Conservation (phyloP, 2,329 filamentous ascomycete species). For the Curvularia hawaiiensis region DNA sequence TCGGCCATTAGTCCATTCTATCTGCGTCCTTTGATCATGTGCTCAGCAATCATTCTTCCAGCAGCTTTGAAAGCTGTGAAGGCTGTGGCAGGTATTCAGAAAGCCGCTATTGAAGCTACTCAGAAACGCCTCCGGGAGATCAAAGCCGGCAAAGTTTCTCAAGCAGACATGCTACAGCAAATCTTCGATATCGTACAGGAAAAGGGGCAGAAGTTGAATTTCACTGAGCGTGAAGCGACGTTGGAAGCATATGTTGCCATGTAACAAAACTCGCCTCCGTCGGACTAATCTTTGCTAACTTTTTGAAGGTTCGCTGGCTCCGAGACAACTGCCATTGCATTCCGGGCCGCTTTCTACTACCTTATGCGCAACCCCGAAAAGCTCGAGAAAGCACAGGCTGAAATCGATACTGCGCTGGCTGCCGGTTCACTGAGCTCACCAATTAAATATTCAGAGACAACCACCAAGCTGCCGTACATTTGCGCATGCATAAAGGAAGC, state of each 20-base stretch:
- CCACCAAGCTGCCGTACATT: slow-evolving; percentile 45
- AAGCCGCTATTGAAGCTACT: slow-evolving; percentile 17
- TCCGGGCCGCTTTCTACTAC: slow-evolving; percentile 47
- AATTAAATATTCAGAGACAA: slow-evolving; percentile 20
- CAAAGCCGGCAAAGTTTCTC: slow-evolving; percentile 10
- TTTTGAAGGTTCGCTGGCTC: slow-evolving; percentile 36
- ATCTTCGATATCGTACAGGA: slow-evolving; percentile 36
- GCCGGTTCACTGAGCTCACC: slow-evolving; percentile 12
- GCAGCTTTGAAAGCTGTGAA: slow-evolving; percentile 28
- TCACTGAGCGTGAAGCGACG: slow-evolving; percentile 32
- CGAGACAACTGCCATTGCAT: slow-evolving; percentile 44
- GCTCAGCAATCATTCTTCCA: slow-evolving; percentile 16
- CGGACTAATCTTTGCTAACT: background rate
- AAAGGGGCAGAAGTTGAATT: slow-evolving; percentile 42
- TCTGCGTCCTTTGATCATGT: slow-evolving; percentile 15
- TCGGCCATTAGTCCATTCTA: slow-evolving; percentile 16
- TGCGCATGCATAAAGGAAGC: slow-evolving; percentile 53
- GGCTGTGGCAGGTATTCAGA: slow-evolving; percentile 19
- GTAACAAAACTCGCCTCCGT: slow-evolving; percentile 20
- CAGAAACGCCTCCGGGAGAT: slow-evolving; percentile 11
- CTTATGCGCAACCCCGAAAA: slow-evolving; percentile 39
- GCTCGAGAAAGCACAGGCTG: slow-evolving; percentile 13
- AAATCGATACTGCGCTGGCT: slow-evolving; percentile 24
- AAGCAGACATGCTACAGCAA: slow-evolving; percentile 38
- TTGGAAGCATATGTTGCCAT: slow-evolving; percentile 34